Evolutionary conservation across 257 asterid genomes (phyloP).

Genomic region (Marsdenia floribunda): DNA sequence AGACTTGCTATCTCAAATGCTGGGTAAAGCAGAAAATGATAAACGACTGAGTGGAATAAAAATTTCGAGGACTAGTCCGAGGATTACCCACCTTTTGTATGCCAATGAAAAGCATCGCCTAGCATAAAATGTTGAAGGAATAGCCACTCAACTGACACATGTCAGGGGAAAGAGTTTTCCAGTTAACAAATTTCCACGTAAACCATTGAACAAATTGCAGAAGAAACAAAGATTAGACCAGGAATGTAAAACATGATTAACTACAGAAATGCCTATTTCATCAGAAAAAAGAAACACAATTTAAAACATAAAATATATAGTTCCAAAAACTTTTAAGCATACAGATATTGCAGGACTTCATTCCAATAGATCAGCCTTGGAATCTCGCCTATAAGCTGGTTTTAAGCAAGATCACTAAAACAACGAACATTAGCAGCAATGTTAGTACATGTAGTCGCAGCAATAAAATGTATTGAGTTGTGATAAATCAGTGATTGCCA

Average conservation of each 20-base stretch:
- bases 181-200: slow-evolving; percentile 73
- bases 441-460: neutral
- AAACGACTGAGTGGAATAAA: no score
- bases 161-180: slow-evolving; percentile 90
- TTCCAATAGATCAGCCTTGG: slow-evolving; percentile 95
- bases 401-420: slow-evolving; percentile 78
- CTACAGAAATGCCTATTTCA: neutral
- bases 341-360: slow-evolving; percentile 95
- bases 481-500: neutral
- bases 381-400: slow-evolving; percentile 89
- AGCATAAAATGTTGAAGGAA: no score
- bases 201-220: slow-evolving; percentile 41
- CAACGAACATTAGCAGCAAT: neutral
- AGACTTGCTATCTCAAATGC: no score
- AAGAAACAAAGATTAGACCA: neutral
- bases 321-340: neutral
- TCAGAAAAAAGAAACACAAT: neutral
- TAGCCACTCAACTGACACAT: slow-evolving; percentile 92
- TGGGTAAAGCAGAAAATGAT: no score
- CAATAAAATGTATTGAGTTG: neutral
- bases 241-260: neutral
- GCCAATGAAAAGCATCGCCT: no score
- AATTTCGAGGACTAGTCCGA: no score
- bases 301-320: neutral
- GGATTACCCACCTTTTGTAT: no score